These are phyloP conservation scores for Dothiorella sarmentorum DNA, from an alignment of 2,329 filamentous ascomycete genomes.

Conservation along the genomic window DNA sequence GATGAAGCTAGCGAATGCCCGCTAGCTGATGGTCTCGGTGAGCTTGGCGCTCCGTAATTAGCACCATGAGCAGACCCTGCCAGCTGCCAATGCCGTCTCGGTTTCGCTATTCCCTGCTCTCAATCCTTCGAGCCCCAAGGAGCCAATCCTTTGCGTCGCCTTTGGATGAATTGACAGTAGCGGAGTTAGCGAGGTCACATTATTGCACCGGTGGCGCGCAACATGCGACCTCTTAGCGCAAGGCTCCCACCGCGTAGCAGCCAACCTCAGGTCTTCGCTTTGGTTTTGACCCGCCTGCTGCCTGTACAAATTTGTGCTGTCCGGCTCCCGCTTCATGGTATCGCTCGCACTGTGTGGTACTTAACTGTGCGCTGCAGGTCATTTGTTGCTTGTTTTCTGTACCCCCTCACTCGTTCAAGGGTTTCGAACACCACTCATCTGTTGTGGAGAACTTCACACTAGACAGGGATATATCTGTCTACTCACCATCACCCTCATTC, in stretches of 20 bases:
- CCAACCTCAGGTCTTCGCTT: background rate
- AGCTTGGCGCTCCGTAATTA: conserved; percentile 6
- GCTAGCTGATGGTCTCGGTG: background rate
- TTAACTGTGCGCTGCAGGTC: background rate
- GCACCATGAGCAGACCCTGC: background rate
- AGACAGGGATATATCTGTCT: background rate
- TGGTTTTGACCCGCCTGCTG: background rate
- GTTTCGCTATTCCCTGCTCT: background rate
- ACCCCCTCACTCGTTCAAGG: too few relatives aligned
- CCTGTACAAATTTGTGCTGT: background rate
- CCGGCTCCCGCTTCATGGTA: too few relatives aligned
- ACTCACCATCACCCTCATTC: background rate
- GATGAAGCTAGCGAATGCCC: background rate
- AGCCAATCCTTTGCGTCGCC: background rate
- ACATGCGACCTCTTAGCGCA: background rate
- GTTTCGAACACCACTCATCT: too few relatives aligned
- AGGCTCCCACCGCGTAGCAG: background rate
- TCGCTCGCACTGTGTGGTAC: background rate
- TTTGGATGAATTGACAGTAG: background rate
- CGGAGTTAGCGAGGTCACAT: background rate
- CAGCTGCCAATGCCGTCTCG: background rate
- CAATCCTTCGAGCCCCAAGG: conserved; percentile 1
- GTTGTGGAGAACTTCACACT: too few relatives aligned
- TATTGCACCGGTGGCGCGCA: background rate
- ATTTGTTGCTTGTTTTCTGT: background rate